Percentiles rank a stretch among this genome's conserved stretches.
Conservation (phyloP, 306 rosid species). For the Quercus variabilis region DNA sequence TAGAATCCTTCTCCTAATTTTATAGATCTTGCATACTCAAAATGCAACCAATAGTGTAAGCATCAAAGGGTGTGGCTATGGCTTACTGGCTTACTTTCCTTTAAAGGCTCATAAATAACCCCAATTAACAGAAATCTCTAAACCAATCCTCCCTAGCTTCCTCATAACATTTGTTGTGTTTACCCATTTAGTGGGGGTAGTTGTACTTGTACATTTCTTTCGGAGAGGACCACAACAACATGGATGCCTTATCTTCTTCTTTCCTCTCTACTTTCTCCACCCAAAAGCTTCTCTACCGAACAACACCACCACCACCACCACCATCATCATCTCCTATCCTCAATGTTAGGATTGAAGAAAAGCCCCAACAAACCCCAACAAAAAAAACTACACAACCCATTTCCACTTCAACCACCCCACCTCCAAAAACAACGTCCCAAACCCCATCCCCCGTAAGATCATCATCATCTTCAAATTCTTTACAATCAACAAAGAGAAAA, state of each 20-base stretch:
- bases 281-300: neutral
- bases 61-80: too few species aligned
- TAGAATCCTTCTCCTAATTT: too few species aligned
- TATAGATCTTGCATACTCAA: too few species aligned
- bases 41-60: too few species aligned
- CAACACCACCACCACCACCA: conserved; percentile 6
- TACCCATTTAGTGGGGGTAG: too few species aligned
- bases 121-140: too few species aligned
- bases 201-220: too few species aligned
- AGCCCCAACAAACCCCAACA: conserved; percentile 5
- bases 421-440: neutral
- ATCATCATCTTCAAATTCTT: neutral
- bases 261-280: conserved; percentile 22
- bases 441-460: neutral
- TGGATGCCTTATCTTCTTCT: conserved; percentile 31
- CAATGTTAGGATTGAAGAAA: conserved; percentile 33
- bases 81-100: too few species aligned
- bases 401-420: neutral
- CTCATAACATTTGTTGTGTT: too few species aligned
- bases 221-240: neutral
- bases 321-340: conserved; percentile 1
- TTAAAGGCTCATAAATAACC: too few species aligned
- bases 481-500: neutral
- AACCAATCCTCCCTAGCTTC: too few species aligned
- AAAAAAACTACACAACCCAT: neutral